Conservation (phyloP, 768 basidiomycete genomes). For the Royoungia palumana region DNA sequence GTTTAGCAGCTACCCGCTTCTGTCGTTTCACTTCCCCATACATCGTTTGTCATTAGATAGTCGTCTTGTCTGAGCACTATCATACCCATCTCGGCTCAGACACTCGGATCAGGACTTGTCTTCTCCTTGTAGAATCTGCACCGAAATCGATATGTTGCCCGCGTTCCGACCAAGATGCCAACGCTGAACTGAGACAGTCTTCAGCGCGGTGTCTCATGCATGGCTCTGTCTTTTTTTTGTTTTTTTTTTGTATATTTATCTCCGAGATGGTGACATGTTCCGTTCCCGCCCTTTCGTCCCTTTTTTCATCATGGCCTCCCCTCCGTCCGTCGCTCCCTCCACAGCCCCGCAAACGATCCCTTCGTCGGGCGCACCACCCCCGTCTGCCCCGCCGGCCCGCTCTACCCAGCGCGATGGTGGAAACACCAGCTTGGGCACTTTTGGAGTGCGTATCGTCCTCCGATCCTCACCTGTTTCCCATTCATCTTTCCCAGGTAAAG, state of each 20-base stretch:
- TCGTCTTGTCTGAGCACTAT: background rate
- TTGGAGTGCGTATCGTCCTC: conserved; percentile 45
- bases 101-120: background rate
- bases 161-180: too few relatives aligned
- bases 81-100: too few relatives aligned
- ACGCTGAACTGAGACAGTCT: too few relatives aligned
- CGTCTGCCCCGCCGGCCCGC: conserved; percentile 47
- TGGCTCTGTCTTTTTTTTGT: too few relatives aligned
- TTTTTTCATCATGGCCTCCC: conserved; percentile 12
- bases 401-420: conserved; percentile 49
- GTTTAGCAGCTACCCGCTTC: conserved; percentile 7
- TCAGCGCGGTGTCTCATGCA: too few relatives aligned
- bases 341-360: conserved; percentile 5
- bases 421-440: conserved; percentile 64
- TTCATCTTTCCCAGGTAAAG: conserved; percentile 60
- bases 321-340: background rate
- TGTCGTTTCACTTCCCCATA: conserved; percentile 8
- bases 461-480: background rate
- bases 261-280: background rate
- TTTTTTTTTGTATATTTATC: too few relatives aligned
- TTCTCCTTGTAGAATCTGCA: background rate
- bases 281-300: background rate
- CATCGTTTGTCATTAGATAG: conserved; percentile 13
- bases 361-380: background rate
- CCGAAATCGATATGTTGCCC: background rate